These are phyloP conservation scores for Dothistroma septosporum DNA, from an alignment of 2,329 filamentous ascomycete genomes.

Conservation along the genomic window DNA sequence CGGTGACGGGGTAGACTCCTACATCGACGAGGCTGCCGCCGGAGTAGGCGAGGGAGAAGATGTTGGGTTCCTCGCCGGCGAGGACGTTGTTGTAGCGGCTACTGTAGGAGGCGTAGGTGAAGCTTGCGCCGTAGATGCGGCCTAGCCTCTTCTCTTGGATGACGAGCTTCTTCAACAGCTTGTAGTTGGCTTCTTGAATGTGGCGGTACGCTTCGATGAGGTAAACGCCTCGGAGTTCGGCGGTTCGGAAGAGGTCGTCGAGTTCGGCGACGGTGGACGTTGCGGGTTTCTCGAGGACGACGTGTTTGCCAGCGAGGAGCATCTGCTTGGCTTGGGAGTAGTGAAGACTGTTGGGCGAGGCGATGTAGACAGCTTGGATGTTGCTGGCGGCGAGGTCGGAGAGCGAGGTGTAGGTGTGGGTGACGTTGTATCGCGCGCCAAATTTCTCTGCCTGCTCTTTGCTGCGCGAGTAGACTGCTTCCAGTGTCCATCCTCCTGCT, in stretches of 20 bases:
- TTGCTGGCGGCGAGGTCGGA: slow-evolving; percentile 38
- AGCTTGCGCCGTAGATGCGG: slow-evolving; percentile 42
- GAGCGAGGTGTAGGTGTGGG: slow-evolving; percentile 40
- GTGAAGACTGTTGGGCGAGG: slow-evolving; percentile 48
- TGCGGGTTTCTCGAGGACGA: slow-evolving; percentile 50
- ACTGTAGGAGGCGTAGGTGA: slow-evolving; percentile 45
- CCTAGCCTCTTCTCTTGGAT: slow-evolving; percentile 39
- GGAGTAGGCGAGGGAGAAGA: slow-evolving; percentile 47
- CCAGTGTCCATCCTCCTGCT: slow-evolving; percentile 42
- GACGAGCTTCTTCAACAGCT: slow-evolving; percentile 37
- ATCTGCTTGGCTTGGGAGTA: slow-evolving; percentile 44
- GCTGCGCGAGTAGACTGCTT: slow-evolving; percentile 46
- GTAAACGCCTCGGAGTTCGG: slow-evolving; percentile 40
- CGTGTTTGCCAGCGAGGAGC: slow-evolving; percentile 44
- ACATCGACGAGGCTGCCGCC: slow-evolving; percentile 48
- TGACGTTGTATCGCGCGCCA: slow-evolving; percentile 39
- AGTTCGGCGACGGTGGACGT: slow-evolving; percentile 43
- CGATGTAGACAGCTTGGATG: slow-evolving; percentile 47
- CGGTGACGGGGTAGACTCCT: slow-evolving; percentile 47
- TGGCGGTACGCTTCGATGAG: slow-evolving; percentile 49
- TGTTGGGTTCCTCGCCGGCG: slow-evolving; percentile 45
- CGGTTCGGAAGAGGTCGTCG: slow-evolving; percentile 41
- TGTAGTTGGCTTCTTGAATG: slow-evolving; percentile 50
- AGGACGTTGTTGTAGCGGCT: slow-evolving; percentile 47
- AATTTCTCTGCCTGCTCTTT: slow-evolving; percentile 43